Conservation (phyloP, 176 grass and related monocot species). For the Zea luxurians region DNA sequence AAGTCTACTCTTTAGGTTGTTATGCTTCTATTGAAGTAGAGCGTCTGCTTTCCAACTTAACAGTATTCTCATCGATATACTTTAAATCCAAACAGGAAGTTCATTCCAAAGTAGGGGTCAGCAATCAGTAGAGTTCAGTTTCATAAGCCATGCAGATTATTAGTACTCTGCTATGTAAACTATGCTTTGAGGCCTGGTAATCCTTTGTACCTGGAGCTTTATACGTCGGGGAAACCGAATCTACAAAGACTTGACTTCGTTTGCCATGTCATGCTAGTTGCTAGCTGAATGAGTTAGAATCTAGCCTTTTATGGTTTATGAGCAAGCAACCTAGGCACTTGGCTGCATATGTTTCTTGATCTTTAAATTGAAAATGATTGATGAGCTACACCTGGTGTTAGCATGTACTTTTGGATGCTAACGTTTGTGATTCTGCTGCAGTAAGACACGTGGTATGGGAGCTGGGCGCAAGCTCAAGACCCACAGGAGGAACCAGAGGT, state of each 20-base stretch:
- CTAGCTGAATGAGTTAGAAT: not conserved
- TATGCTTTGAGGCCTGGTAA: not conserved
- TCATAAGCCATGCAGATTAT: not conserved
- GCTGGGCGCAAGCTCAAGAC: slow-evolving; percentile 76
- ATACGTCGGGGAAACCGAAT: not conserved
- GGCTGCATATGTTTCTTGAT: not conserved
- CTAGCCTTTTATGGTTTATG: not conserved
- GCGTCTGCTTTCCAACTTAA: not conserved
- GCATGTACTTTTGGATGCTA: not conserved
- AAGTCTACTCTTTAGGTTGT: no score
- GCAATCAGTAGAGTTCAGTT: not conserved
- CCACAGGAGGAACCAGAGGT: slow-evolving; percentile 69
- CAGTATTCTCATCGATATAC: not conserved
- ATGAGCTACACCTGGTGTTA: not conserved
- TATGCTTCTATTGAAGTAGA: not conserved
- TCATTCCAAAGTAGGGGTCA: not conserved
- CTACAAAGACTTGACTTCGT: not conserved
- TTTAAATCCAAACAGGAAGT: not conserved
- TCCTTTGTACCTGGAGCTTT: not conserved
- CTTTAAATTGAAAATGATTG: not conserved
- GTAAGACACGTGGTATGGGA: slow-evolving; percentile 83
- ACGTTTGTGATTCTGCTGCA: slow-evolving; percentile 18
- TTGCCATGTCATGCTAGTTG: not conserved
- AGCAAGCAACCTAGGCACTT: not conserved
- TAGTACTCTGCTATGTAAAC: not conserved